Evolutionary conservation across 176 grass and related monocot species (phyloP).

Genomic region (Phragmites australis): DNA sequence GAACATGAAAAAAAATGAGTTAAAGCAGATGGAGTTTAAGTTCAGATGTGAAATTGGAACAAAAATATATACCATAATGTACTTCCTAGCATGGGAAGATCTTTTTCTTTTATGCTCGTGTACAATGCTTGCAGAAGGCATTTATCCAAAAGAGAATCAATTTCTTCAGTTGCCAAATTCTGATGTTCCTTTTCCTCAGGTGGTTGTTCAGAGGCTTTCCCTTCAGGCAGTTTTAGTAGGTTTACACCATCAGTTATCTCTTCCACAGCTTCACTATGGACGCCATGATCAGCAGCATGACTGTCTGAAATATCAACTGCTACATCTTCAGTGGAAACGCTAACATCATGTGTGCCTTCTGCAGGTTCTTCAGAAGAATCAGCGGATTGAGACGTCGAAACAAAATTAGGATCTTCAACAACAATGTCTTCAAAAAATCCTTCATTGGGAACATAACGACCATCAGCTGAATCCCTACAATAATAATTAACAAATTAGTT

Average conservation of each 20-base stretch:
- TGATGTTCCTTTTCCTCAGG: conserved; percentile 59
- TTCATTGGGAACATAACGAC: conserved; percentile 79
- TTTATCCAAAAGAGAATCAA: conserved; percentile 83
- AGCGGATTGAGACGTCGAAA: conserved; percentile 41
- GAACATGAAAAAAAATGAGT: not conserved
- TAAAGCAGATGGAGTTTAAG: not conserved
- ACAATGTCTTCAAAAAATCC: conserved; percentile 89
- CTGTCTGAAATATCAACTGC: conserved; percentile 42
- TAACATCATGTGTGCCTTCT: conserved; percentile 39
- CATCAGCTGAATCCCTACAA: conserved; percentile 88
- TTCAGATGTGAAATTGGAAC: conserved; percentile 30
- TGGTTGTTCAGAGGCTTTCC: conserved; percentile 44
- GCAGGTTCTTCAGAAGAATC: conserved; percentile 37
- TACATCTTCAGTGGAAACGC: conserved; percentile 29
- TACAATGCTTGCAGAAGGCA: conserved; percentile 90
- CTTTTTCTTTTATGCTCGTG: conserved; percentile 80
- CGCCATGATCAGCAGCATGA: conserved; percentile 35
- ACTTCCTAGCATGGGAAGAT: conserved; percentile 89
- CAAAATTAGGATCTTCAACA: conserved; percentile 73
- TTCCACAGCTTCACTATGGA: conserved; percentile 45
- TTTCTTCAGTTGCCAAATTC: conserved; percentile 77
- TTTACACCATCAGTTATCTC: conserved; percentile 53
- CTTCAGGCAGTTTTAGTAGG: conserved; percentile 53
- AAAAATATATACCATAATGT: conserved; percentile 67
- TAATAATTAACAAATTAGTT: conserved; percentile 33